Evolutionary conservation across 2,329 filamentous ascomycete genomes (phyloP), one percentile per base, ranked within the genome.

Genomic region (Arthrobotrys pseudoclavata): DNA sequence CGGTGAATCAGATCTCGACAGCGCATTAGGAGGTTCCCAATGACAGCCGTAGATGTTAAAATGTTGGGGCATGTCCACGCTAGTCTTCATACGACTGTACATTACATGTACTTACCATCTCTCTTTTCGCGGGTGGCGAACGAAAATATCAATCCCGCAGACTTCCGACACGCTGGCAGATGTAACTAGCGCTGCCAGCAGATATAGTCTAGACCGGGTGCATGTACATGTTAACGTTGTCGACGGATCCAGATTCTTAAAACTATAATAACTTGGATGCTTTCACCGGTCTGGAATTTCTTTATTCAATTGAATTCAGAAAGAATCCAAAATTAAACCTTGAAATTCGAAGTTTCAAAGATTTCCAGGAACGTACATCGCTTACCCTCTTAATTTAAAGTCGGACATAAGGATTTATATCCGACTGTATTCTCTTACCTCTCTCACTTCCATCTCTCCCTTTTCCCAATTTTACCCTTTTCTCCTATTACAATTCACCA

Each of bases 401-500:
- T 60, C 55, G 55, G 55, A 40, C 13, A 60, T 24, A 60, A 60
- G 53, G 1, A 3, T 15, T 24, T 60, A 40, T 60, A 24, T 26
- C 55, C 55, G 55, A 60, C 12, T 34, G 20, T 10, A 26, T 60
- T 29, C 55, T 60, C 55, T 60, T 18, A 26, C 55, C 31, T 40
- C 20, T 24, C 31, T 26, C 26, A 34, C 31, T 34, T 34, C 31
- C 31, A 34, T 66, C 26, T 40, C 42, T 50, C 47, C 29, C 61
- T 45, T 45, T 64, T 64, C 40, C 61, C 42, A 60, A 50, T 52
- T 66, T 52, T 45, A 66, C 61, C 61, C 61, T 50, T 66, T 66
- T 18, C 18, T 24, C 10, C n/a, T 15, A 15, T 34, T 34, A 9
- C 9, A n/a, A 42, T 26, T 3, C 20, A 42, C 20, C 55, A 42